Evolutionary conservation across 306 rosid species (phyloP).

Genomic region (Lablab purpureus): DNA sequence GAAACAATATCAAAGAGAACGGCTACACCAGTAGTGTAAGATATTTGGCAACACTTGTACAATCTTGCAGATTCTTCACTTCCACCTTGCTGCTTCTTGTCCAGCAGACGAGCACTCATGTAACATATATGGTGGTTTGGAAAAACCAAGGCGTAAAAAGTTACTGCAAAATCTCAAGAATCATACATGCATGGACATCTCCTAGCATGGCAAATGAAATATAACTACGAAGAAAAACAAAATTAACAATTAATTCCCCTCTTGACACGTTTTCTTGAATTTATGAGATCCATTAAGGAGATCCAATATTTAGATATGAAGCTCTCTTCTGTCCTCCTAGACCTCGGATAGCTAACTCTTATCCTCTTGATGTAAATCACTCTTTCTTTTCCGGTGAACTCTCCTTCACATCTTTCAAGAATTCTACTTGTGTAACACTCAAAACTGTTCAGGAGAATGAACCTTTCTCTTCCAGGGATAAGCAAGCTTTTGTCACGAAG

Average conservation of each 20-base stretch:
- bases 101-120: not conserved
- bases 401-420: slow-evolving; percentile 36
- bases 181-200: slow-evolving; percentile 27
- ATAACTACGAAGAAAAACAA: not conserved
- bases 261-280: slow-evolving; percentile 64
- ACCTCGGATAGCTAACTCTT: slow-evolving; percentile 43
- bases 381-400: slow-evolving; percentile 41
- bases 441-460: slow-evolving; percentile 51
- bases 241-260: slow-evolving; percentile 49
- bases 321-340: slow-evolving; percentile 43
- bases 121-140: slow-evolving; percentile 10
- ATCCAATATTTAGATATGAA: slow-evolving; percentile 52
- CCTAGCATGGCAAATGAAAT: slow-evolving; percentile 20
- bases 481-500: slow-evolving; percentile 56
- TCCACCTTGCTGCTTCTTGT: slow-evolving; percentile 33
- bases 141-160: slow-evolving; percentile 10
- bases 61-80: slow-evolving; percentile 31
- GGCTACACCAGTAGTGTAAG: not conserved
- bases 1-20: no score
- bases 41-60: slow-evolving; percentile 28
- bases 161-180: slow-evolving; percentile 30
- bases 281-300: slow-evolving; percentile 69
- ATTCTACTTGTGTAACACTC: slow-evolving; percentile 41
- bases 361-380: slow-evolving; percentile 36
- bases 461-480: slow-evolving; percentile 82